Conservation (phyloP, 2,329 filamentous ascomycete genomes). For the Colletotrichum sidae region DNA sequence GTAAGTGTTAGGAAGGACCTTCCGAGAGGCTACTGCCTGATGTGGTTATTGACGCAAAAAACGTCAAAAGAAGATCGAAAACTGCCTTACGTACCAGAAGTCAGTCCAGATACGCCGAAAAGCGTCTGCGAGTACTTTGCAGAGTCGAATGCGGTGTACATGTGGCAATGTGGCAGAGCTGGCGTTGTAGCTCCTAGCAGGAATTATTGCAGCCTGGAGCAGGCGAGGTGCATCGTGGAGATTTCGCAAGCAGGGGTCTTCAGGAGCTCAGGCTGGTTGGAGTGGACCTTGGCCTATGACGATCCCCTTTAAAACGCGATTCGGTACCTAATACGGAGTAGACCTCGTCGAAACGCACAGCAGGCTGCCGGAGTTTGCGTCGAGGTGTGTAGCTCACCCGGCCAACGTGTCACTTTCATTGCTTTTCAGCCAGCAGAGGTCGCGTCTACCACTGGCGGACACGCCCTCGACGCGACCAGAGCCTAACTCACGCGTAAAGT, state of each 20-base stretch:
- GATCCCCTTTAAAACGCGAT: conserved; percentile 22
- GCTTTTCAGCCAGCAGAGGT: conserved; percentile 25
- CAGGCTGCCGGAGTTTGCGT: conserved; percentile 19
- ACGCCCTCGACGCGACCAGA: conserved; percentile 23
- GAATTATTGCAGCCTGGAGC: conserved; percentile 47
- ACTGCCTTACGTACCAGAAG: fast-evolving
- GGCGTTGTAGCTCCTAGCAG: conserved; percentile 41
- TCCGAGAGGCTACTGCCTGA: too few species aligned
- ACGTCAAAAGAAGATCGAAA: background rate
- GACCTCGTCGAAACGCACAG: conserved; percentile 16
- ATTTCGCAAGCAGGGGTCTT: conserved; percentile 27
- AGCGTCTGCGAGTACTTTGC: background rate
- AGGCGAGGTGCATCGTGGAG: conserved; percentile 38
- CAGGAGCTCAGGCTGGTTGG: conserved; percentile 43
- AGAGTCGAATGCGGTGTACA: background rate
- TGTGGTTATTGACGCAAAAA: background rate
- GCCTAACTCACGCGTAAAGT: conserved; percentile 27
- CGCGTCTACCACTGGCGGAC: conserved; percentile 28
- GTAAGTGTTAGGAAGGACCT: conserved; percentile 33
- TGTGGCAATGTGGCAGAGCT: background rate
- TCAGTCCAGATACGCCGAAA: fast-evolving
- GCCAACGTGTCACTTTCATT: conserved; percentile 28
- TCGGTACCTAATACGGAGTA: conserved; percentile 15
- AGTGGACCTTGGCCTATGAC: conserved; percentile 33
- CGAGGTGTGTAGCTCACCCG: conserved; percentile 22